A percentile compares a stretch with the other conserved stretches of the same genome.
phyloP scores from a whole-genome alignment of 106 monocot genomes.

The Acorus calamus region DNA sequence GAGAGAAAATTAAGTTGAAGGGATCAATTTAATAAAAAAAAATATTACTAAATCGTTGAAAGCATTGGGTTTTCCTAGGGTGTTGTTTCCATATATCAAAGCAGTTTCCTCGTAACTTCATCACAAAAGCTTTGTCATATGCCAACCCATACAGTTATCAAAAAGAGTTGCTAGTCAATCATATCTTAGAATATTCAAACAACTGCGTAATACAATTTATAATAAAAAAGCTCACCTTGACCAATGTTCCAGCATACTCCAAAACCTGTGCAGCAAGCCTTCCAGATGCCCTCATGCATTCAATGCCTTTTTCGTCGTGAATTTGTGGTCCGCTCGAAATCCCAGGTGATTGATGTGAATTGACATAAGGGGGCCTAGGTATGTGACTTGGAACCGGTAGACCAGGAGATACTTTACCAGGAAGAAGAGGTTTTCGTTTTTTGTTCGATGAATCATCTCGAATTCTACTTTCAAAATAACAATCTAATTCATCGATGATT shows the following conservation, averaged over 20 bases:
- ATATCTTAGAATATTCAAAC: not conserved
- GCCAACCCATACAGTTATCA: not conserved
- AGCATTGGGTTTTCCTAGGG: too few species aligned
- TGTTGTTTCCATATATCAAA: too few species aligned
- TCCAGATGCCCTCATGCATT: constrained; percentile 90
- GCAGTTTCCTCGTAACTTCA: too few species aligned
- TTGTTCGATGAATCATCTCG: constrained; percentile 19
- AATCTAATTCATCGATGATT: too few species aligned
- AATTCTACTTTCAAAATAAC: constrained; percentile 20
- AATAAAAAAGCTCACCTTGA: constrained; percentile 51
- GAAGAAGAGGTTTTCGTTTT: constrained; percentile 47
- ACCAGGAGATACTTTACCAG: constrained; percentile 88
- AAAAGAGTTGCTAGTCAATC: not conserved
- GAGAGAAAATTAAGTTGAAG: too few species aligned
- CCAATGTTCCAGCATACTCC: constrained; percentile 75
- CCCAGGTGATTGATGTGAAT: constrained; percentile 51
- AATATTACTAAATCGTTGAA: too few species aligned
- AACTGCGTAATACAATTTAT: not conserved
- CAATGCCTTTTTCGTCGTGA: constrained; percentile 76
- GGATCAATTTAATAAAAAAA: too few species aligned
- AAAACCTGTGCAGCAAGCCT: constrained; percentile 89
- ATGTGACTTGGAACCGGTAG: constrained; percentile 73
- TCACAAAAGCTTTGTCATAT: too few species aligned
- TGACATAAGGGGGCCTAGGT: constrained; percentile 67
- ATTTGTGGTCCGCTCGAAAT: constrained; percentile 69